Evolutionary conservation across 352 stramenopile genomes (phyloP), one percentile per base, ranked within the genome.

Genomic region (Globisporangium nodosum): DNA sequence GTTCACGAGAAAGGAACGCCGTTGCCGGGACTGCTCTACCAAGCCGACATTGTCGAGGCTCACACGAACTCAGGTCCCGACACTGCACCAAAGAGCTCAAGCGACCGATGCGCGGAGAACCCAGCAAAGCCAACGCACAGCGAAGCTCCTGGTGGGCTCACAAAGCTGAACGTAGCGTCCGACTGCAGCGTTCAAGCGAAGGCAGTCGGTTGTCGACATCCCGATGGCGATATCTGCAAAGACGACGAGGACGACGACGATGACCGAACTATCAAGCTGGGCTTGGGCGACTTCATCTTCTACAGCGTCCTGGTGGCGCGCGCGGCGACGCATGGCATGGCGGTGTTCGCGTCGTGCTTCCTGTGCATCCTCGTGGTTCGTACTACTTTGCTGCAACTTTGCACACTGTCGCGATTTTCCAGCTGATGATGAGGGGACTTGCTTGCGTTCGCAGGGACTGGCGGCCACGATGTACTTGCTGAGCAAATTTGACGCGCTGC

Each of bases 281-380:
- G 92, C 0, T 70, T 98, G 11, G 96, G 97, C 0, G 97, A 99
- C 74, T 99, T 99, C 67, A 98, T 99, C 48, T 99, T 99, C 68
- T 99, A 99, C 74, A 98, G 82, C 50, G 88, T 99, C 0, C 75
- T 99, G 37, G 92, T 98, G 31, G 92, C 92, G 7, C 96, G 97
- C 40, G 96, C 96, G 11, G 94, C 92, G 9, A 72, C 93, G 59
- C 88, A 97, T 54, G 92, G 92, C 49, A 97, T 98, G 56, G 87
- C 86, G 11, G 74, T 91, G 12, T 98, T 98, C 61, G 81, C 78
- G 5, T 73, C 91, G 18, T 98, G 90, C 60, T 97, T 98, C 56
- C 61, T 98, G 49, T 73, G 59, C 55, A 88, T 96, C 30, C 89
- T 99, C 63, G 64, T 98, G 2, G 82, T 92, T 69, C 78, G 78